These are phyloP conservation scores for Podaxis pistillaris DNA, from an alignment of 768 basidiomycete genomes.

Conservation along the genomic window DNA sequence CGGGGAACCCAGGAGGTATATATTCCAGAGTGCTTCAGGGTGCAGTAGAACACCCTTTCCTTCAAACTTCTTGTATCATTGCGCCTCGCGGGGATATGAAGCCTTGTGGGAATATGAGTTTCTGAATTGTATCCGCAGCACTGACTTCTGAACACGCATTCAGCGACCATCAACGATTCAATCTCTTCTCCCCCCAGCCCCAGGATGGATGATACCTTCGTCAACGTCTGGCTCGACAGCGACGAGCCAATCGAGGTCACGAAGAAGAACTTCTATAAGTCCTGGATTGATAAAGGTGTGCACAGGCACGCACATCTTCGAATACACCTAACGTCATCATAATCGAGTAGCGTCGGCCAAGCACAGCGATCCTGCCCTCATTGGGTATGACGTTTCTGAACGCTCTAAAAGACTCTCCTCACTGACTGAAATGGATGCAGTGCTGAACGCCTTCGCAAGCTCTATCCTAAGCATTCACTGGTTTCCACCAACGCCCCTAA, in stretches of 20 bases:
- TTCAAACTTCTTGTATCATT: neutral
- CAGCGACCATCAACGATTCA: neutral
- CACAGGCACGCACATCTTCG: neutral
- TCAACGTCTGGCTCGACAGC: constrained; percentile 41
- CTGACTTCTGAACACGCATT: neutral
- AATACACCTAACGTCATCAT: neutral
- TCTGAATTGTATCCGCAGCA: neutral
- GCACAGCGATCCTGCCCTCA: constrained; percentile 41
- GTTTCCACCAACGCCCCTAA: constrained; percentile 48
- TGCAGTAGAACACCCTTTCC: neutral
- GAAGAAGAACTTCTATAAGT: constrained; percentile 14
- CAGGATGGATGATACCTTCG: constrained; percentile 37
- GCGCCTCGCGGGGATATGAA: neutral
- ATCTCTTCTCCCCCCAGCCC: neutral
- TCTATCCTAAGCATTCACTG: constrained; percentile 64
- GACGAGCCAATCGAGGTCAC: constrained; percentile 6
- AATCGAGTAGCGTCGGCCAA: constrained; percentile 47
- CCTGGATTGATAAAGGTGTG: constrained; percentile 7
- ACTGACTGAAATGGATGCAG: constrained; percentile 22
- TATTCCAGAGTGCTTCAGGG: neutral
- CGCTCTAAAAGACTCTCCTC: neutral
- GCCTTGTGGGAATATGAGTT: constrained; percentile 2
- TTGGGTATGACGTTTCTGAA: constrained; percentile 35
- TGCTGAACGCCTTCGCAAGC: constrained; percentile 46
- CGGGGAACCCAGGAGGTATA: neutral